Evolutionary conservation across 169 alveolate species (phyloP), one percentile per base, ranked within the genome.

Genomic region (Cyclospora cayetanensis): DNA sequence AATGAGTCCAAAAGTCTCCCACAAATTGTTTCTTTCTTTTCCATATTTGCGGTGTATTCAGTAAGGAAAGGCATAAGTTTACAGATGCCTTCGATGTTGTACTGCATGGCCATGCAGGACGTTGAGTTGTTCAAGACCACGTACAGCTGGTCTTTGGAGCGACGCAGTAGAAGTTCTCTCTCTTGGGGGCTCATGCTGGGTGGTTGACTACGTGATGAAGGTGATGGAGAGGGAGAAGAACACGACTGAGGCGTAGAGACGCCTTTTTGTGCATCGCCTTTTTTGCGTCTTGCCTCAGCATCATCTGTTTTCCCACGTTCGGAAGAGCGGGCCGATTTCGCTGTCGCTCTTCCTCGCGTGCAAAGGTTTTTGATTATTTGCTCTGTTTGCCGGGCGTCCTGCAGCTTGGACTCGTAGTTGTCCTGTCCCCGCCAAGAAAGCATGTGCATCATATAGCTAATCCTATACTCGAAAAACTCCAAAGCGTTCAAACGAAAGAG

Each of bases 401-500:
- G 20, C 42, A 25, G 27, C 2, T 15, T 35, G 2, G 79, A 63
- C 41, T 20, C 74, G 31, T 46, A 18, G 39, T 9, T 31, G n/a
- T 20, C 43, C 29, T 37, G 41, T 4, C 68, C 70, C 41, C 43
- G 37, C 43, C 39, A 60, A 15, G 52, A 60, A 3, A 35, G n/a
- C 68, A 63, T 60, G 37, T 65, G 68, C 35, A 85, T 31, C 31
- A 74, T 41, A 60, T 52, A 42, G 46, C 70, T 66, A 20, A 85
- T 41, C 39, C 83, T 46, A 25, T 65, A 85, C 29, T 72, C 66
- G 15, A 85, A 85, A 34, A 65, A 85, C 7, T 27, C 41, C 41
- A 85, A 70, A 35, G 82, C 83, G 43, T 85, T 85, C 70, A 85
- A 35, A 2, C 91, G 91, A 65, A 85, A 85, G 60, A 85, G 66